These are phyloP conservation scores for Phytophthora pinifolia DNA, from an alignment of 352 stramenopile species.

Conservation along the genomic window DNA sequence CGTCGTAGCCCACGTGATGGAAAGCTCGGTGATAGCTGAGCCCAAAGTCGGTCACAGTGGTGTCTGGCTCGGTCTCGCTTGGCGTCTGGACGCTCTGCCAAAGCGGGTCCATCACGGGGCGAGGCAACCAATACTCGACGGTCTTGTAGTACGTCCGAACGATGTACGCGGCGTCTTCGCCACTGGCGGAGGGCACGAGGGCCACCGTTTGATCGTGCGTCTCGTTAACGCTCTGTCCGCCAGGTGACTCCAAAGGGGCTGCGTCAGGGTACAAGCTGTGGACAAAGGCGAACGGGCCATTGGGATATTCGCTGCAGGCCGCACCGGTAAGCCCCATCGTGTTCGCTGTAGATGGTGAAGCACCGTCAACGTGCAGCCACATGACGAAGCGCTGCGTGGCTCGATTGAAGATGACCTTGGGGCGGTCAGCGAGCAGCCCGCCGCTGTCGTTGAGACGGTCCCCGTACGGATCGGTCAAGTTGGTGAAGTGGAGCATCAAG, in stretches of 20 bases:
- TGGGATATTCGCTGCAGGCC: slow-evolving; percentile 85
- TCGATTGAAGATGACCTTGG: slow-evolving; percentile 93
- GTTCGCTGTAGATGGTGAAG: slow-evolving; percentile 33
- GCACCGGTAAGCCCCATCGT: slow-evolving; percentile 91
- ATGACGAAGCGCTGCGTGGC: slow-evolving; percentile 91
- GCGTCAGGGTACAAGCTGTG: slow-evolving; percentile 94
- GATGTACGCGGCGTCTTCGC: slow-evolving; percentile 69
- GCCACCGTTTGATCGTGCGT: slow-evolving; percentile 94
- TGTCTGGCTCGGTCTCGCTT: slow-evolving; percentile 30
- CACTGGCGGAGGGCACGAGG: slow-evolving; percentile 23
- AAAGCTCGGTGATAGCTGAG: slow-evolving; percentile 96
- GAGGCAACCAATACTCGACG: slow-evolving; percentile 94
- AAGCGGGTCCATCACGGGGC: slow-evolving; percentile 95
- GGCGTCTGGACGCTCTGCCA: slow-evolving; percentile 94
- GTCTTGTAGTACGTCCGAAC: slow-evolving; percentile 95
- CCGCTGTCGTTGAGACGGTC: slow-evolving; percentile 14
- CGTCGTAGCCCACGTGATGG: slow-evolving; percentile 94
- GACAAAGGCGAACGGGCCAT: slow-evolving; percentile 92
- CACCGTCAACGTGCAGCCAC: slow-evolving; percentile 96
- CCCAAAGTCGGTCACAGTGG: slow-evolving; percentile 81
- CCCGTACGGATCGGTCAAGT: slow-evolving; percentile 92
- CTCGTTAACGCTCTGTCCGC: slow-evolving; percentile 88
- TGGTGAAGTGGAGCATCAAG: slow-evolving; percentile 93
- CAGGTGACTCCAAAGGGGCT: slow-evolving; percentile 60
- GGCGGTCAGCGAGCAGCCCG: slow-evolving; percentile 72